Evolutionary conservation across 108 stramenopile genomes (phyloP).

Genomic region (Bacterosira constricta): DNA sequence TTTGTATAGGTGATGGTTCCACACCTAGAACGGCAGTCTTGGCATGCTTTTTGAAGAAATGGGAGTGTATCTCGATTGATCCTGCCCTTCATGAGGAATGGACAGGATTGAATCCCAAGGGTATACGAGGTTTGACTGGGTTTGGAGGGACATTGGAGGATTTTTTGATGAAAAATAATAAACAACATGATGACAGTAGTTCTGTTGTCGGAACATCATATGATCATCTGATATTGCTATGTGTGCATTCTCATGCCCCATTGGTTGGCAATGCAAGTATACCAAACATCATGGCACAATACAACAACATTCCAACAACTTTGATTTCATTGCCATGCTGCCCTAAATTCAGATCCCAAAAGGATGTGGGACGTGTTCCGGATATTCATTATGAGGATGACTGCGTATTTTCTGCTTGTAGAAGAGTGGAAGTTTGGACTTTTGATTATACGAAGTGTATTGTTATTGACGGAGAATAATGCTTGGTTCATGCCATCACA

Average conservation of each 20-base stretch:
- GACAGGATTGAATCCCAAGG: conserved; percentile 17
- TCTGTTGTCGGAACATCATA: too few relatives aligned
- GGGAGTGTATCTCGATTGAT: conserved; percentile 57
- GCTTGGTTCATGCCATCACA: too few relatives aligned
- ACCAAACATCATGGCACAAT: conserved; percentile 20
- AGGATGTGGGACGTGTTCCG: conserved; percentile 48
- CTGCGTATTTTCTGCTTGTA: conserved; percentile 53
- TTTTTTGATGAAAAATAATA: conserved; percentile 10
- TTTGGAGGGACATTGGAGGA: conserved; percentile 52
- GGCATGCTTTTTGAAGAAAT: conserved; percentile 45
- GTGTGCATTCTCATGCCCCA: conserved; percentile 64
- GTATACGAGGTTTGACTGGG: conserved; percentile 37
- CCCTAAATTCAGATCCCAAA: conserved; percentile 43
- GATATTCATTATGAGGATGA: conserved; percentile 56
- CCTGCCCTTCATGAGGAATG: conserved; percentile 51
- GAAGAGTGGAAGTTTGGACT: conserved; percentile 59
- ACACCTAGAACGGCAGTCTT: conserved; percentile 53
- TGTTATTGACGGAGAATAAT: too few relatives aligned
- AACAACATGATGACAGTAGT: background rate
- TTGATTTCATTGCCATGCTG: conserved; percentile 57
- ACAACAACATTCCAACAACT: conserved; percentile 38
- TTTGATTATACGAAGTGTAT: too few relatives aligned
- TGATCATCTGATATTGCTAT: conserved; percentile 48
- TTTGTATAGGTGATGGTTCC: conserved; percentile 59
- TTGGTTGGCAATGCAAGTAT: conserved; percentile 29